Evolutionary conservation across 345 rosid genomes (phyloP).

Genomic region (Hypericum androsaemum): DNA sequence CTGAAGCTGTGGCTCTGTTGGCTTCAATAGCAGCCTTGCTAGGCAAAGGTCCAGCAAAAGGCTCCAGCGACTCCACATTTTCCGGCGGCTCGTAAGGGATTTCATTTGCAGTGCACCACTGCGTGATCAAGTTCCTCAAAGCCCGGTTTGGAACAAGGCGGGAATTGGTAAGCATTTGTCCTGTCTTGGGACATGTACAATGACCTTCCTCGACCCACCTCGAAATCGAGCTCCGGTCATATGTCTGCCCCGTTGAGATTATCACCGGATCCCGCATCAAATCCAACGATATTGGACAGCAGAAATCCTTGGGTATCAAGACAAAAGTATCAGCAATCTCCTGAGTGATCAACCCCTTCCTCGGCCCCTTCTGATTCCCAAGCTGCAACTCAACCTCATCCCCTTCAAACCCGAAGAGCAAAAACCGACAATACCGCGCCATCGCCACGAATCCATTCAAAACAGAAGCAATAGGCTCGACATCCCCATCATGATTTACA

Average conservation of each 20-base stretch:
- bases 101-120: slow-evolving; percentile 74
- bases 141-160: slow-evolving; percentile 77
- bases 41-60: slow-evolving; percentile 50
- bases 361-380: slow-evolving; percentile 39
- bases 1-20: slow-evolving; percentile 58
- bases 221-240: slow-evolving; percentile 69
- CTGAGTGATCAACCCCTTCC: slow-evolving; percentile 48
- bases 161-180: slow-evolving; percentile 56
- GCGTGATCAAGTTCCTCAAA: slow-evolving; percentile 67
- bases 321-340: slow-evolving; percentile 71
- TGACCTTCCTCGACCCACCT: slow-evolving; percentile 97
- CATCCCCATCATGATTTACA: slow-evolving; percentile 67
- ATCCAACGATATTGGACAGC: slow-evolving; percentile 76
- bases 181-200: slow-evolving; percentile 75
- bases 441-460: slow-evolving; percentile 80
- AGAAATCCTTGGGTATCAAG: slow-evolving; percentile 67
- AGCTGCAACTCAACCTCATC: slow-evolving; percentile 36
- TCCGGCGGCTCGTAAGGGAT: slow-evolving; percentile 49
- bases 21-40: slow-evolving; percentile 69
- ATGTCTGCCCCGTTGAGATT: slow-evolving; percentile 80
- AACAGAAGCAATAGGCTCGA: slow-evolving; percentile 75
- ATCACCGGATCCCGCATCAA: slow-evolving; percentile 92
- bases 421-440: slow-evolving; percentile 62
- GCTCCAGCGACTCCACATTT: slow-evolving; percentile 31
- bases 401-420: slow-evolving; percentile 64